Conservation (phyloP, 129 eudicot genomes). For the Lactuca sativa region DNA sequence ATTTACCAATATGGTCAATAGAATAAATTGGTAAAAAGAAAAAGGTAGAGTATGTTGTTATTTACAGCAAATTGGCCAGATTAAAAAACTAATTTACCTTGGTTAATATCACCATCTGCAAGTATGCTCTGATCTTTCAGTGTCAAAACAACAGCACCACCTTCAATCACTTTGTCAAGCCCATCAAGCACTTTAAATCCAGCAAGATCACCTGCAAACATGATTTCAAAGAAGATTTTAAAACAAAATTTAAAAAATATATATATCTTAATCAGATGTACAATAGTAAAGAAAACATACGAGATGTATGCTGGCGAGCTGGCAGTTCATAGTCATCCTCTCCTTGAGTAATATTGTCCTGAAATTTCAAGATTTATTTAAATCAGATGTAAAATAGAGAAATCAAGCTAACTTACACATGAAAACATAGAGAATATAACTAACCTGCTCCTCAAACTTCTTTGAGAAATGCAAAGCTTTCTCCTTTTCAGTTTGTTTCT, state of each 20-base stretch:
- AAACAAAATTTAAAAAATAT: background rate
- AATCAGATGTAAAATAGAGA: constrained; percentile 18
- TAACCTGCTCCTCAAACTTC: constrained; percentile 93
- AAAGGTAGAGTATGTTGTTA: too few relatives aligned
- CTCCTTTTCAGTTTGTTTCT: constrained; percentile 63
- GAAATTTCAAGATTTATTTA: constrained; percentile 17
- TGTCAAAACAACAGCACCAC: constrained; percentile 98
- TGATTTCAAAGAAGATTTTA: background rate
- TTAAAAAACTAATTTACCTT: constrained; percentile 46
- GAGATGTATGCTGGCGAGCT: constrained; percentile 41
- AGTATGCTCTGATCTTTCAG: constrained; percentile 97
- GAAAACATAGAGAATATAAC: constrained; percentile 7
- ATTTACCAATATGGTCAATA: too few relatives aligned
- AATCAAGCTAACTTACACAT: background rate
- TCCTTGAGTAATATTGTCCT: constrained; percentile 78
- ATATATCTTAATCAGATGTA: background rate
- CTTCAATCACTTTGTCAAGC: constrained; percentile 93
- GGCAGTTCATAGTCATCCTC: constrained; percentile 62
- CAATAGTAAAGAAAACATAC: constrained; percentile 35
- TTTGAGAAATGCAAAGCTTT: constrained; percentile 77
- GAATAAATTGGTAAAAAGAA: too few relatives aligned
- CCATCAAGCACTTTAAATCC: constrained; percentile 97
- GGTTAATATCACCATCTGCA: constrained; percentile 81
- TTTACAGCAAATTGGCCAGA: too few relatives aligned
- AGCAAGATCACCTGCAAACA: constrained; percentile 61